phyloP scores from a whole-genome alignment of 768 basidiomycete species.

The Mycena vitilis region DNA sequence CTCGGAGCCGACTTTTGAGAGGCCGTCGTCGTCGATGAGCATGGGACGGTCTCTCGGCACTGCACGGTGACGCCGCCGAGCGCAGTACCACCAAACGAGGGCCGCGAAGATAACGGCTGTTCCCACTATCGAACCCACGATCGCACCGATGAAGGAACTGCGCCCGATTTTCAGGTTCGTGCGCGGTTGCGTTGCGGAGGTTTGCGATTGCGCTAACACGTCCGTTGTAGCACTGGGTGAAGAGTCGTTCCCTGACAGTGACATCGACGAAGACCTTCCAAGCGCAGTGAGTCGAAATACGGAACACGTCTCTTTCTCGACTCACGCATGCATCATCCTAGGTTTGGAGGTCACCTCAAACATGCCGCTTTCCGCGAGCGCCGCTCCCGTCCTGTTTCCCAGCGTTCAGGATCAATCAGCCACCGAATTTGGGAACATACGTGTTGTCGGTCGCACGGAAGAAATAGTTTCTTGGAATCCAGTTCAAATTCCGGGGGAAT shows the following conservation, averaged over 20 bases:
- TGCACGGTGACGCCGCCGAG: background rate
- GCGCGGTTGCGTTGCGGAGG: background rate
- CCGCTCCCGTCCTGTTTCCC: constrained; percentile 1
- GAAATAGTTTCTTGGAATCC: constrained; percentile 13
- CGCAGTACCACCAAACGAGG: constrained; percentile 5
- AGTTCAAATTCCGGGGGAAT: background rate
- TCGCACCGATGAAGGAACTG: background rate
- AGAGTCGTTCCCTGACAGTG: background rate
- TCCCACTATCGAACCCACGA: constrained; percentile 8
- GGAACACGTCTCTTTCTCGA: background rate
- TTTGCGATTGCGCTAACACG: constrained; percentile 1
- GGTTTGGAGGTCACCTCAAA: constrained; percentile 14
- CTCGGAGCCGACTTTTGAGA: constrained; percentile 5
- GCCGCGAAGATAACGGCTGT: background rate
- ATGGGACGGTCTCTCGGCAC: background rate
- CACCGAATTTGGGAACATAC: background rate
- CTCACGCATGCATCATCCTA: background rate
- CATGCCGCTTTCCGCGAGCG: constrained; percentile 12
- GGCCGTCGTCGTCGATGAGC: constrained; percentile 19
- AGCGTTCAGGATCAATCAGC: background rate
- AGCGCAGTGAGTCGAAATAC: background rate
- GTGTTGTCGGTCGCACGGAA: constrained; percentile 20
- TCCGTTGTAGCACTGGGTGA: background rate
- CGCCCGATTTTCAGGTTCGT: background rate
- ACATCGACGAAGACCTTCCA: background rate